These are phyloP conservation scores for Tricholoma sp. DNA, from an alignment of 768 basidiomycete genomes.

Conservation along the genomic window DNA sequence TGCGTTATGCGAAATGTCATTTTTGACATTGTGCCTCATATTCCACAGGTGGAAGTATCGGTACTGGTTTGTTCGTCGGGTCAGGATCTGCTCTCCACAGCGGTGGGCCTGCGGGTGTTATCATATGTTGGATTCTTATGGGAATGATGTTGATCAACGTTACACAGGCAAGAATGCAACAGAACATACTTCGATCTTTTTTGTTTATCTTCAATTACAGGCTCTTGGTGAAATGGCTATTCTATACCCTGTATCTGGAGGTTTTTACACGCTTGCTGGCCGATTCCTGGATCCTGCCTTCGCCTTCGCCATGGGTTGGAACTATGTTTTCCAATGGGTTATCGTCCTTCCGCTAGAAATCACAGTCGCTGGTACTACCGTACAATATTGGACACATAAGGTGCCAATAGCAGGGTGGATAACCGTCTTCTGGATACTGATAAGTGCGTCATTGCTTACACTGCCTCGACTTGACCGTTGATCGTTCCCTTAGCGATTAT, in stretches of 20 bases:
- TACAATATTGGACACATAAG: conserved; percentile 37
- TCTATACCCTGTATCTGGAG: conserved; percentile 43
- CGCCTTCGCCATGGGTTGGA: conserved; percentile 48
- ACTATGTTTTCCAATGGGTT: conserved; percentile 44
- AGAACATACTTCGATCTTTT: not conserved
- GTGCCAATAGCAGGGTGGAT: conserved; percentile 41
- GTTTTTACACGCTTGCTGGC: conserved; percentile 42
- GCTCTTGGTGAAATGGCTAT: conserved; percentile 48
- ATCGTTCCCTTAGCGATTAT: conserved; percentile 25
- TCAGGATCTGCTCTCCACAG: conserved; percentile 33
- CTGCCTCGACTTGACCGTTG: not conserved
- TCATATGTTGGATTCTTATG: conserved; percentile 41
- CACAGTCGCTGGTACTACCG: conserved; percentile 39
- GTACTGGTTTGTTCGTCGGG: conserved; percentile 45
- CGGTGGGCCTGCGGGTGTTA: conserved; percentile 39
- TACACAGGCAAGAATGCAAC: conserved; percentile 29
- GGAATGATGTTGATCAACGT: conserved; percentile 46
- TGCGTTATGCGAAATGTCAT: conserved; percentile 15
- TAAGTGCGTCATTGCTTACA: conserved; percentile 19
- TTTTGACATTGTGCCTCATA: not conserved
- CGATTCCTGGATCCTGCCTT: conserved; percentile 44
- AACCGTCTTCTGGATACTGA: conserved; percentile 38
- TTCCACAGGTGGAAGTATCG: conserved; percentile 38
- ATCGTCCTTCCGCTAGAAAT: conserved; percentile 40
- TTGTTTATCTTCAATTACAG: conserved; percentile 13